Evolutionary conservation across 306 rosid genomes (phyloP), one percentile per base, ranked within the genome.

Genomic region (Corylus avellana): DNA sequence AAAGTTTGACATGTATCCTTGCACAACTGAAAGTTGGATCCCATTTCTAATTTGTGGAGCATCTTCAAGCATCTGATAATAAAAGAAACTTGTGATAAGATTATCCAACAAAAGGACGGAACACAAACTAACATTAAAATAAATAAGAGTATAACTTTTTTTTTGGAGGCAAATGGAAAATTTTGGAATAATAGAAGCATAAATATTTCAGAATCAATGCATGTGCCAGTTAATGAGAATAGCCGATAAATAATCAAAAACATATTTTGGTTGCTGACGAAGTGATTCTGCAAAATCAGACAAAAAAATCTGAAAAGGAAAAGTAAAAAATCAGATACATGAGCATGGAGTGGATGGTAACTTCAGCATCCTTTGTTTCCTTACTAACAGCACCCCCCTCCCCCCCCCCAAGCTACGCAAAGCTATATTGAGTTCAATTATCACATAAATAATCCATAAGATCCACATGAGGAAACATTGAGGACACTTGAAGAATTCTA

Each of bases 21-120:
- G 99, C 75, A 95, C 99, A 48, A 92, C 80, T 74, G 99, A 93
- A 74, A 95, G 97, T 62, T 73, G 90, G 79, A 93, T 88, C 70
- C 82, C 80, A 54, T 78, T 84, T 84, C 88, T 84, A 50, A 79
- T 79, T 71, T 88, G 92, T 57, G 82, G 59, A 84, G 79, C 88
- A 89, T 82, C 91, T 88, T 91, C 89, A 72, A 91, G 91, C 83
- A 90, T 91, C 98, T 94, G 63, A 53, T 16, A 84, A 76, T 62
- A 32, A 73, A 72, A 79, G 54, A 79, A 76, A 72, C 14, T 77
- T 57, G 68, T 50, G 53, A 74, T 66, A n/a, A 50, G 48, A 61
- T 77, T 70, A 56, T 64, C 77, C 56, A 51, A 66, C 63, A 73
- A 29, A 76, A 74, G 63, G 78, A 79, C 76, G 51, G 70, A 4